A percentile compares a stretch with the other conserved stretches of the same genome.
Conservation (phyloP, 139 green algal species). For the Coelastrella sp. region DNA sequence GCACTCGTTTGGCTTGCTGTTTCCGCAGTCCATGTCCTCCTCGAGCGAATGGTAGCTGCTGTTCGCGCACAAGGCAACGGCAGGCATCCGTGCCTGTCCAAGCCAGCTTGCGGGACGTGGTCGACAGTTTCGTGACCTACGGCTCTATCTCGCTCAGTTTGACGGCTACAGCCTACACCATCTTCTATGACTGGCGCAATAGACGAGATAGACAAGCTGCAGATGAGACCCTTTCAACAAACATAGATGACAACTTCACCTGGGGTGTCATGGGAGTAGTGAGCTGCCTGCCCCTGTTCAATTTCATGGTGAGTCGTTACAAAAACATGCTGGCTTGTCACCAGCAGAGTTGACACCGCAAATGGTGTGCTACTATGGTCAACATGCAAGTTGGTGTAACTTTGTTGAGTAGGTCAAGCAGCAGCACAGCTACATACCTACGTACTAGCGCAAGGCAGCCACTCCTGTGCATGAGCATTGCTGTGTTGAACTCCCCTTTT, state of each 20-base stretch:
- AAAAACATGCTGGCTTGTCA: too few relatives aligned
- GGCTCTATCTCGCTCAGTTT: conserved; percentile 26
- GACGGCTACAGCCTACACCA: neutral
- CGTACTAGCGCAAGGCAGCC: too few relatives aligned
- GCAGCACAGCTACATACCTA: too few relatives aligned
- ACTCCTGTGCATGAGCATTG: too few relatives aligned
- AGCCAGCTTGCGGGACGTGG: neutral
- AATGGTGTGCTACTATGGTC: too few relatives aligned
- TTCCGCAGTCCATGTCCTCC: too few relatives aligned
- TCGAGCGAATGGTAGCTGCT: neutral
- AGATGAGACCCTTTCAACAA: too few relatives aligned
- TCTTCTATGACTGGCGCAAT: conserved; percentile 1
- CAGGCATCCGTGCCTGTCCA: neutral
- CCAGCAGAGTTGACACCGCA: too few relatives aligned
- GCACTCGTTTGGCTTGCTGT: too few relatives aligned
- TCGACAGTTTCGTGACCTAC: conserved; percentile 8
- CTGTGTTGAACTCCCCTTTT: too few relatives aligned
- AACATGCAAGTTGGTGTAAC: too few relatives aligned
- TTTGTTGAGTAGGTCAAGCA: too few relatives aligned
- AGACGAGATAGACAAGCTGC: neutral
- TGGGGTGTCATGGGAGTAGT: conserved; percentile 76
- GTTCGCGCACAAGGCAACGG: neutral
- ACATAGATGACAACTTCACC: conserved; percentile 57
- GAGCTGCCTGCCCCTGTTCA: conserved; percentile 74
- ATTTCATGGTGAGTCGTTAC: conserved; percentile 68